Percentiles rank a stretch among this genome's conserved stretches.
Conservation (phyloP, 192 early-diverging fungal genomes). For the Irineochytrium annulatum region DNA sequence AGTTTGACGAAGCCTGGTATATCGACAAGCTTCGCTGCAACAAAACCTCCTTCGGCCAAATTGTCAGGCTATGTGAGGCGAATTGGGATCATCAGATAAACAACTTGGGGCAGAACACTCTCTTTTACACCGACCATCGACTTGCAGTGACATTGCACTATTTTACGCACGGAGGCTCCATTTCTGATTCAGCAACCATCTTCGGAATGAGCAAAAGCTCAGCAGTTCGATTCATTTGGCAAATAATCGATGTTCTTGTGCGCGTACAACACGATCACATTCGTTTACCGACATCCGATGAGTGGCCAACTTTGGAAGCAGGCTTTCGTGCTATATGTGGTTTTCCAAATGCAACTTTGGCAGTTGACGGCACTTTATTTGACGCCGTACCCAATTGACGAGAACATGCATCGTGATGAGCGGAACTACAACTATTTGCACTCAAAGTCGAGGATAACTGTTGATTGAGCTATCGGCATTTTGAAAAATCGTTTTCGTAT, state of each 20-base stretch:
- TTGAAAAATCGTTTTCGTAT: not conserved
- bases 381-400: not conserved
- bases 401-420: not conserved
- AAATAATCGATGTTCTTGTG: not conserved
- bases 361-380: constrained; percentile 8
- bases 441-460: not conserved
- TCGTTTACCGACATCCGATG: not conserved
- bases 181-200: constrained; percentile 4
- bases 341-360: constrained; percentile 5
- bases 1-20: not conserved
- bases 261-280: not conserved
- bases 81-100: not conserved
- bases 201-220: constrained; percentile 7
- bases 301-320: not conserved
- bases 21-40: not conserved
- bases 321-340: not conserved
- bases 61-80: not conserved
- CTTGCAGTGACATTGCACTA: constrained; percentile 7
- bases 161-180: not conserved
- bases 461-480: not conserved
- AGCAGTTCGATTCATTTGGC: constrained; percentile 3
- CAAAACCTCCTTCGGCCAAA: not conserved
- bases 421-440: not conserved
- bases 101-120: not conserved
- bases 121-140: not conserved